Evolutionary conservation across 176 grass and related monocot species (phyloP), one percentile per base, ranked within the genome.

Genomic region (Rhipidocladum racemiflorum): DNA sequence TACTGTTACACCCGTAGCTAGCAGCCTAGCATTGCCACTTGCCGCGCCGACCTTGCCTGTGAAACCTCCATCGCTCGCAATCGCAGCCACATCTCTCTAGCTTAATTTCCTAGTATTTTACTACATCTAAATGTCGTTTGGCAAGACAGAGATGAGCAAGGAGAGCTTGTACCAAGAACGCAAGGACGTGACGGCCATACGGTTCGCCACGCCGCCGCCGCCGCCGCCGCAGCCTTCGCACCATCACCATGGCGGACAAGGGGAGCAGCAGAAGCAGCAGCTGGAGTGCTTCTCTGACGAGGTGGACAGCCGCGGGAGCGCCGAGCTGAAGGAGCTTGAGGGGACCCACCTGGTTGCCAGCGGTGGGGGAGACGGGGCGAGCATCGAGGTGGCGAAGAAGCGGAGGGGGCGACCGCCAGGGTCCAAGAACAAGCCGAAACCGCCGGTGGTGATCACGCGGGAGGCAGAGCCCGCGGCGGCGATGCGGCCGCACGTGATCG

Each of bases 351-450:
- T 64, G 42, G 76, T 42, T 42, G 74, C 53, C 7, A 77, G 63
- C 7, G 86, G 43, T 30, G 76, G 43, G 2, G 88, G 86, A 7
- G 87, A 99, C 40, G 97, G 89, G 13, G 89, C 96, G 63, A 93
- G 87, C 66, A 84, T 95, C 49, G 96, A 95, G 91, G 63, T 87
- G 61, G 53, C 68, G n/a, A 95, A 91, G 84, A 90, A 92, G 68
- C 84, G 87, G 38, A 30, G 96, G 20, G 96, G 96, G 29, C 85
- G 92, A 1, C 96, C 96, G 13, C 92, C 79, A 42, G 96, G 96
- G 42, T 99, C 96, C 43, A 99, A 99, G 90, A 99, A 99, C 87
- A 88, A 85, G 87, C 92, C 92, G 1, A 99, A 95, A 86, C 89
- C 96, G 15, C 90, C 96, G 7, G 87, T 95, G 53, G 91, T 99